These are phyloP conservation scores for Favolaschia claudopus DNA, from an alignment of 768 basidiomycete species.

Conservation along the genomic window DNA sequence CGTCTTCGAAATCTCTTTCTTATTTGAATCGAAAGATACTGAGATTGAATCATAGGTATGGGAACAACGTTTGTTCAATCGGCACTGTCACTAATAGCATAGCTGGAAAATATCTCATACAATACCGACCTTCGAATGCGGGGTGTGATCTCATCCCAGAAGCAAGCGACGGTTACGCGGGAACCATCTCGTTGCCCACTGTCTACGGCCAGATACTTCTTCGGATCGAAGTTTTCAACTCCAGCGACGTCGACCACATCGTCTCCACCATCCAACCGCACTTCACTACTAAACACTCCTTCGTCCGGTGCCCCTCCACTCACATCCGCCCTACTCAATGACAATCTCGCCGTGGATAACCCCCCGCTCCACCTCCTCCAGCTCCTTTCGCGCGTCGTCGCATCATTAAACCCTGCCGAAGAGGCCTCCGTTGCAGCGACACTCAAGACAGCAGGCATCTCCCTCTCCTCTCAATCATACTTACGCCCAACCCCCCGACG, in stretches of 20 bases:
- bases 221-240: constrained; percentile 10
- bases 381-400: constrained; percentile 13
- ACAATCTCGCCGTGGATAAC: background rate
- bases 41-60: background rate
- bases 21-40: background rate
- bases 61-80: constrained; percentile 11
- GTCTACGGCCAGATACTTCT: constrained; percentile 2
- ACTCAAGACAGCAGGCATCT: too few relatives aligned
- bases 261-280: background rate
- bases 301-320: background rate
- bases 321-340: background rate
- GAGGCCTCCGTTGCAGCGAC: too few relatives aligned
- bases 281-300: background rate
- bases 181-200: constrained; percentile 18
- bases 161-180: background rate
- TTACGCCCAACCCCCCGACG: too few relatives aligned
- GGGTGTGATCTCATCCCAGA: constrained; percentile 1
- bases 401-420: background rate
- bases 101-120: constrained; percentile 14
- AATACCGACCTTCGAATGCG: background rate
- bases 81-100: constrained; percentile 4
- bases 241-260: constrained; percentile 4
- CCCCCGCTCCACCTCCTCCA: background rate
- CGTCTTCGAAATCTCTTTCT: too few relatives aligned
- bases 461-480: too few relatives aligned